Evolutionary conservation across 495 filamentous ascomycete species (phyloP).

Genomic region (Bacidia gigantensis): DNA sequence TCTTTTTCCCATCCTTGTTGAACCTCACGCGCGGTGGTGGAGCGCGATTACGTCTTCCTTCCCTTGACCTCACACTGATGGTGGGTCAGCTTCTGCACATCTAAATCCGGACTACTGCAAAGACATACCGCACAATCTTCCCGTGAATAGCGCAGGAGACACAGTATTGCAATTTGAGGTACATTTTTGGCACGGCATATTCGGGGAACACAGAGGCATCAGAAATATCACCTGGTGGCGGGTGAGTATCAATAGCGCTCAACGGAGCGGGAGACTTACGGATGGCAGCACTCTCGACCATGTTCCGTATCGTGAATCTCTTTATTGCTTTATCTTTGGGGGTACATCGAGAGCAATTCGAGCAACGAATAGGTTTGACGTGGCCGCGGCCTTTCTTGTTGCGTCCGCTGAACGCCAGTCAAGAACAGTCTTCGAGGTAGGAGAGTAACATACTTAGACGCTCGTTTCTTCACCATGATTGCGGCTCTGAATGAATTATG

Average conservation of each 20-base stretch:
- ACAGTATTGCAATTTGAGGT: slow-evolving; percentile 99
- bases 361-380: slow-evolving; percentile 99
- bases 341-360: slow-evolving; percentile 99
- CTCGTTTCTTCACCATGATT: slow-evolving; percentile 99
- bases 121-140: slow-evolving; percentile 96
- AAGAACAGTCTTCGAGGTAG: slow-evolving; percentile 16
- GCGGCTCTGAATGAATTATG: slow-evolving; percentile 31
- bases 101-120: not conserved
- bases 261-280: slow-evolving; percentile 55
- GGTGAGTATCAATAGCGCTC: not conserved
- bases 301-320: slow-evolving; percentile 99
- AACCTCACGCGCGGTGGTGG: slow-evolving; percentile 92
- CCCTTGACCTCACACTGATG: slow-evolving; percentile 84
- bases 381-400: slow-evolving; percentile 99
- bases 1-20: slow-evolving; percentile 99
- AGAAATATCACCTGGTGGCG: slow-evolving; percentile 84
- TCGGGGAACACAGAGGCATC: slow-evolving; percentile 98
- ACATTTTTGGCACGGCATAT: slow-evolving; percentile 99
- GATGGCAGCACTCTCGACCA: slow-evolving; percentile 99
- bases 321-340: slow-evolving; percentile 99
- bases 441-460: slow-evolving; percentile 63
- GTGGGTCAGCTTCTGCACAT: not conserved
- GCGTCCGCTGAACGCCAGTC: slow-evolving; percentile 54
- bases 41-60: slow-evolving; percentile 96
- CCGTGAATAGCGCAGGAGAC: slow-evolving; percentile 99